phyloP scores from a whole-genome alignment of 768 basidiomycete species.

The Candolleomyces aberdarensis region DNA sequence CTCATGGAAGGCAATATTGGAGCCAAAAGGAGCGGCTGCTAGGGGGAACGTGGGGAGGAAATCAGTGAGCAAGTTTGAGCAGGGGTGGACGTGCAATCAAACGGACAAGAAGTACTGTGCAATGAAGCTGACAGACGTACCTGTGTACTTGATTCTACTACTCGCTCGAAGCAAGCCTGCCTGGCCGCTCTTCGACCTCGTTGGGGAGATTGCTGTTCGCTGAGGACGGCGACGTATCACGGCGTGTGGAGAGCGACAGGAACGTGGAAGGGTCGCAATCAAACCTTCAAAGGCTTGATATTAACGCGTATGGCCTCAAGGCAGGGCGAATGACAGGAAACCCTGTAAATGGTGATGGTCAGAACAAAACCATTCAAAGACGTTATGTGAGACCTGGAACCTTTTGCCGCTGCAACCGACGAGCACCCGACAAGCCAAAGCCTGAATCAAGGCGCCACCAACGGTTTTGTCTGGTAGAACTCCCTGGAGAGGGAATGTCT shows the following conservation, averaged over 20 bases:
- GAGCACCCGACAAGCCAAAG: background rate
- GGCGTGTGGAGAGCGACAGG: background rate
- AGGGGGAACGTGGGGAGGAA: background rate
- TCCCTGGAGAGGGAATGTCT: conserved; percentile 8
- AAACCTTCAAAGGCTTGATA: conserved; percentile 5
- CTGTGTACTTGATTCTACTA: background rate
- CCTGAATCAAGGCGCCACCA: conserved; percentile 3
- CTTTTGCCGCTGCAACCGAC: conserved; percentile 1
- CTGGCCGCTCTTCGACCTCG: background rate
- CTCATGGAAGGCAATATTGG: background rate
- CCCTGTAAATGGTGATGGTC: conserved; percentile 8
- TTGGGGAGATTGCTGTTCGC: background rate
- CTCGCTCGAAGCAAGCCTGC: background rate
- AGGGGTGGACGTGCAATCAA: background rate
- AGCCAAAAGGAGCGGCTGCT: background rate
- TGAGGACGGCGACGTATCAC: background rate
- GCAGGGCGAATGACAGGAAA: conserved; percentile 4
- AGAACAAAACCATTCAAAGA: conserved; percentile 7
- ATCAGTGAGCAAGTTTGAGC: background rate
- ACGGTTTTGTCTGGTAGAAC: conserved; percentile 5
- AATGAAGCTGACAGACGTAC: background rate
- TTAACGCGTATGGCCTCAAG: conserved; percentile 6
- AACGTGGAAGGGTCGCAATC: conserved; percentile 9
- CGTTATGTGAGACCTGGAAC: conserved; percentile 4
- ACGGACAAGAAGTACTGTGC: background rate